phyloP scores from a whole-genome alignment of 2,329 filamentous ascomycete species.

The Clarireedia paspali region DNA sequence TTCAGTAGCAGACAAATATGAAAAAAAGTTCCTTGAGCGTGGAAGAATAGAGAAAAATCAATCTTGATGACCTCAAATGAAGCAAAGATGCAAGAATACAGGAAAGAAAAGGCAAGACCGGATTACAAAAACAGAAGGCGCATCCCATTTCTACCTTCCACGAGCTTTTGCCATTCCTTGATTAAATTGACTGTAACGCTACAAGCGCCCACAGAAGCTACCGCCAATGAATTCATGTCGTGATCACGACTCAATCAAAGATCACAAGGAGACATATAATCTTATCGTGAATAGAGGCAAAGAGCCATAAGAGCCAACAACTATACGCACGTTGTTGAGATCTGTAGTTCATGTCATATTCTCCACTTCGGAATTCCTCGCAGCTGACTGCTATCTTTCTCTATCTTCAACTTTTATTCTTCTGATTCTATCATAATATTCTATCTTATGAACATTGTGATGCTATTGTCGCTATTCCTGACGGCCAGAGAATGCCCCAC shows the following conservation, averaged over 20 bases:
- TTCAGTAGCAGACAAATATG: too few relatives aligned
- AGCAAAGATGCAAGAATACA: not conserved
- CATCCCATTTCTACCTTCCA: not conserved
- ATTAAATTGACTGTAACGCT: too few relatives aligned
- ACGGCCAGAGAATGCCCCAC: not conserved
- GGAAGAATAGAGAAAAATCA: not conserved
- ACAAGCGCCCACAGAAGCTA: not conserved
- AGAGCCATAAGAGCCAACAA: not conserved
- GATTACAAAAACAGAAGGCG: constrained; percentile 10
- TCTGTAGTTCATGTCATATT: not conserved
- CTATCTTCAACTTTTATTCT: too few relatives aligned
- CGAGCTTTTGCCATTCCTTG: not conserved
- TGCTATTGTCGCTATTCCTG: not conserved
- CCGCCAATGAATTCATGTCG: not conserved
- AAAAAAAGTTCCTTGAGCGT: too few relatives aligned
- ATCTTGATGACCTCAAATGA: not conserved
- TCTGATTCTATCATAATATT: too few relatives aligned
- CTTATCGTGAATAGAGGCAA: not conserved
- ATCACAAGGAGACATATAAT: not conserved
- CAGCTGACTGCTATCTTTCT: not conserved
- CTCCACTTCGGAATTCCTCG: not conserved
- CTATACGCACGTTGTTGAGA: not conserved
- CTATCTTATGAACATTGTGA: too few relatives aligned
- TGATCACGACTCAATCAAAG: too few relatives aligned
- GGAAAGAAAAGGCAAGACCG: not conserved